These are phyloP conservation scores for Dissophora globulifera DNA, from an alignment of 192 early-diverging fungal species.

Conservation along the genomic window DNA sequence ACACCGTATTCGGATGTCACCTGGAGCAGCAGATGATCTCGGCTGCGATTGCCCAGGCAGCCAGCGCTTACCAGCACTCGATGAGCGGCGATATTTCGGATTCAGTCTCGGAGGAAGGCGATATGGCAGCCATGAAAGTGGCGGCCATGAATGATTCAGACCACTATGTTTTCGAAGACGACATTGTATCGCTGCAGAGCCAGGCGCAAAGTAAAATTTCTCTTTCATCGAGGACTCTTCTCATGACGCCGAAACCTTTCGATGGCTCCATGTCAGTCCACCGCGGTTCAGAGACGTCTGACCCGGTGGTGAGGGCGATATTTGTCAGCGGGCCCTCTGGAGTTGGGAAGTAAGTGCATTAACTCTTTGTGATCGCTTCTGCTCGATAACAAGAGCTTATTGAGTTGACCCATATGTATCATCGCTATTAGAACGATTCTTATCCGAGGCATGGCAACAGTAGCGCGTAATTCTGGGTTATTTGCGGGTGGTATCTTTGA, in stretches of 20 bases:
- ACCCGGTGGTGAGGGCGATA: constrained; percentile 37
- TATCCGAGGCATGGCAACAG: constrained; percentile 35
- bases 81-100: constrained; percentile 12
- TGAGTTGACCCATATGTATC: no score
- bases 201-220: constrained; percentile 23
- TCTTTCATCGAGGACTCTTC: constrained; percentile 30
- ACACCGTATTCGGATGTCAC: constrained; percentile 26
- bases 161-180: constrained; percentile 38
- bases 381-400: no score
- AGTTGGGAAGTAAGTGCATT: constrained; percentile 51
- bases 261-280: constrained; percentile 32
- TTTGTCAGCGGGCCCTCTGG: constrained; percentile 49
- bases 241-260: constrained; percentile 39
- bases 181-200: constrained; percentile 34
- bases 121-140: not conserved
- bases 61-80: constrained; percentile 33
- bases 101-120: constrained; percentile 1
- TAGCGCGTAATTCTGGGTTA: constrained; percentile 41
- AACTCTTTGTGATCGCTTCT: no score
- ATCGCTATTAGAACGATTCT: constrained; percentile 20
- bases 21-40: constrained; percentile 47
- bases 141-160: constrained; percentile 24
- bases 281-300: constrained; percentile 14
- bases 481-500: constrained; percentile 46
- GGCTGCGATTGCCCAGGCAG: constrained; percentile 37